Base-by-base conservation (phyloP, 1,284 basidiomycete genomes). In the Lentinus polychrous region DNA sequence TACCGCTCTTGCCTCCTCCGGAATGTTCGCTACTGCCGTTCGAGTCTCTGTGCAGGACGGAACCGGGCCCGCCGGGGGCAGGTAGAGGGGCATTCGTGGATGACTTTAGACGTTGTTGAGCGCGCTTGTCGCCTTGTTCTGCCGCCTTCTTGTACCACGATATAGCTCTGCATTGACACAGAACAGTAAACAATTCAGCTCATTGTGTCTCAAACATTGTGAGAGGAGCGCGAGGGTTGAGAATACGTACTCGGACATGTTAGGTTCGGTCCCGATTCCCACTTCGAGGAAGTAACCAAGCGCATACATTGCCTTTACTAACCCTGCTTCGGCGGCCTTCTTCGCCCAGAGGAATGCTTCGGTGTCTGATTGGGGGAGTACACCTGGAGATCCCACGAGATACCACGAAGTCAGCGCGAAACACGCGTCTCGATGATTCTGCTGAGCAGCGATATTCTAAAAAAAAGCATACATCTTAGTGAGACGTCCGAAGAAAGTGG, bases 321-420 rank as follows among this genome's bases (percentile, higher is more conserved):
- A 74, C 1, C 91, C 92, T n/a, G 78, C 80, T 42, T 94, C 92
- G 20, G 91, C 92, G 35, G 93, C 91, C 61, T 83, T 91, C 71
- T 91, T 81, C 31, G 94, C 83, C 95, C 94, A 94, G 18, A 99
- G 72, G 66, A 86, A 98, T 8, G 94, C 95, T 64, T 99, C 94
- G 0, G 95, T 98, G 63, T 99, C 95, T 0, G 92, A 96, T 65
- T 99, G 96, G 0, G 95, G 95, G 24, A 99, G 77, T 7, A 99
- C 94, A 40, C 95, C 95, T 0, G 94, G 92, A 5, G 94, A 97
- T 46, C 96, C 96, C 52, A 99, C 95, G 54, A 99, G 85, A 64
- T 99, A 99, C 95, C 95, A 99, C 8, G 95, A 94, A 8, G 95
- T 98, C 32, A 99, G 76, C 2, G 95, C 95, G 64, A 99, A 99